Conservation (phyloP, 202 grass and related monocot genomes). For the Bolboschoenoplectus hybrid region DNA sequence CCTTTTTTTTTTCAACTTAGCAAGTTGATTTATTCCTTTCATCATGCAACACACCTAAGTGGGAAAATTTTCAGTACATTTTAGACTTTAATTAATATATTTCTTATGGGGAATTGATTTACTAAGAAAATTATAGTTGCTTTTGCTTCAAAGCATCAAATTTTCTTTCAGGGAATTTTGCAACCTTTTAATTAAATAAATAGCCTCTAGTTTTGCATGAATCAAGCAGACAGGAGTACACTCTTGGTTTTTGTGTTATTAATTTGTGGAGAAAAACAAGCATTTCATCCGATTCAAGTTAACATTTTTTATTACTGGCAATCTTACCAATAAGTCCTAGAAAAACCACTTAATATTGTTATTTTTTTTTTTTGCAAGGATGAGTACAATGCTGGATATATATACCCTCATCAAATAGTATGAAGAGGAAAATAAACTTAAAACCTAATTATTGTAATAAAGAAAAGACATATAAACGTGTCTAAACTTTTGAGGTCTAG, state of each 20-base stretch:
- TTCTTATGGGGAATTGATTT: neutral
- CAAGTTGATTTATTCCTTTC: too few species aligned
- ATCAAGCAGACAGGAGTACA: constrained; percentile 33
- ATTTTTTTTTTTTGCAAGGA: neutral
- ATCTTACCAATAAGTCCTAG: constrained; percentile 25
- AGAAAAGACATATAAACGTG: neutral
- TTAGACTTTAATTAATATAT: neutral
- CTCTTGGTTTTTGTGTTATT: neutral
- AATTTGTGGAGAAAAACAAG: constrained; percentile 15
- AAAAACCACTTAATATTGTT: neutral
- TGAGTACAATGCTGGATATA: neutral
- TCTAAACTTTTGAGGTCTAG: neutral
- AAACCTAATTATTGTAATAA: neutral
- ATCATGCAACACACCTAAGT: neutral
- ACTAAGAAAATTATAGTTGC: neutral
- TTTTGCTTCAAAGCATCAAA: neutral
- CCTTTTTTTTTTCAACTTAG: too few species aligned
- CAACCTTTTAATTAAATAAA: neutral
- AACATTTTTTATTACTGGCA: constrained; percentile 1
- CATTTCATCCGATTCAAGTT: constrained; percentile 12
- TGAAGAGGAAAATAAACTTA: neutral
- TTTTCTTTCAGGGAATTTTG: neutral
- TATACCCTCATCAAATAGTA: neutral
- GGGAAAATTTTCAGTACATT: neutral
- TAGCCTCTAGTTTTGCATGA: neutral